phyloP scores from a whole-genome alignment of 768 basidiomycete species.

The Pleurotus tuber-regium region DNA sequence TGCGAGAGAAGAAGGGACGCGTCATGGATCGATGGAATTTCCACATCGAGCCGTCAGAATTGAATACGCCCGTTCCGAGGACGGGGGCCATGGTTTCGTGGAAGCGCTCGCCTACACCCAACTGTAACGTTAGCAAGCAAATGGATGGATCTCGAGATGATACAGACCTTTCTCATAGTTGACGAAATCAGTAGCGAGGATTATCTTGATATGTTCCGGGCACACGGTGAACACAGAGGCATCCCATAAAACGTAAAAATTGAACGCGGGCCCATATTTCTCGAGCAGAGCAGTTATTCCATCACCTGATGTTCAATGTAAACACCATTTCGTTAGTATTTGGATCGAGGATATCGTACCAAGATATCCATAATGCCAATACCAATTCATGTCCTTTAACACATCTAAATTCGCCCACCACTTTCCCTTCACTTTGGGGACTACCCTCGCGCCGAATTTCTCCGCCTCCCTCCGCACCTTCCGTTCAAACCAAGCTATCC shows the following conservation, averaged over 20 bases:
- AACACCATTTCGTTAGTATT: background rate
- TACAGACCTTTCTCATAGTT: slow-evolving; percentile 15
- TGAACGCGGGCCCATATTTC: slow-evolving; percentile 38
- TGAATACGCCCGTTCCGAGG: slow-evolving; percentile 66
- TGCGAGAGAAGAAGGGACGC: slow-evolving; percentile 61
- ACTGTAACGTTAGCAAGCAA: no score
- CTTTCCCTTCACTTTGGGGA: slow-evolving; percentile 36
- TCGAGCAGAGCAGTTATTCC: slow-evolving; percentile 33
- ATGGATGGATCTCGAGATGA: no score
- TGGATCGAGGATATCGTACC: slow-evolving; percentile 28
- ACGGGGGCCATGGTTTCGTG: slow-evolving; percentile 42
- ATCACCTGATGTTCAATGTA: slow-evolving; percentile 34
- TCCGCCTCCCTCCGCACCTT: slow-evolving; percentile 36
- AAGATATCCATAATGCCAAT: slow-evolving; percentile 45
- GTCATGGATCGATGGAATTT: slow-evolving; percentile 66
- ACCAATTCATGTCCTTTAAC: slow-evolving; percentile 32
- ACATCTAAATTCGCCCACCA: slow-evolving; percentile 45
- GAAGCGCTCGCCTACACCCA: slow-evolving; percentile 25
- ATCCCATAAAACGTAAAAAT: slow-evolving; percentile 44
- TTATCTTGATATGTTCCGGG: slow-evolving; percentile 17
- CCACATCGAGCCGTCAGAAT: slow-evolving; percentile 63
- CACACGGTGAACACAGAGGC: slow-evolving; percentile 12
- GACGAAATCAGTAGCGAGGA: slow-evolving; percentile 17
- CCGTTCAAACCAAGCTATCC: slow-evolving; percentile 27
- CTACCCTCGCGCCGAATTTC: slow-evolving; percentile 42